Conservation (phyloP, 805 yeast species). For the Metschnikowia baotianmanensis region DNA sequence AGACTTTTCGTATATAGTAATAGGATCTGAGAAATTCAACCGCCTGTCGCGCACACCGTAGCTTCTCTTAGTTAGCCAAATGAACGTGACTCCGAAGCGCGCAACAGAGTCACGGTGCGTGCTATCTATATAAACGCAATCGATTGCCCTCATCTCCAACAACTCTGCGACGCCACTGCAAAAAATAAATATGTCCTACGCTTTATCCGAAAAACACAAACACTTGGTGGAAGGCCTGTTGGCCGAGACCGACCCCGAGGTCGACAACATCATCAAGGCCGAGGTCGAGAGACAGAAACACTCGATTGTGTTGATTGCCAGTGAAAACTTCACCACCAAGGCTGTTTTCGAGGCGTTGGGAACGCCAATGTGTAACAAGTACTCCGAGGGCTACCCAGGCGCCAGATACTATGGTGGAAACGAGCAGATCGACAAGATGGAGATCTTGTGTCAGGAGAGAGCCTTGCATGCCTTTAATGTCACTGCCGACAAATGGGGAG, state of each 20-base stretch:
- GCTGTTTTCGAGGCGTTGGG: slow-evolving; percentile 97
- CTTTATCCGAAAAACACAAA: slow-evolving; percentile 47
- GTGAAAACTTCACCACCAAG: slow-evolving; percentile 95
- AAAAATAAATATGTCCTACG: slow-evolving; percentile 38
- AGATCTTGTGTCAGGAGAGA: slow-evolving; percentile 87
- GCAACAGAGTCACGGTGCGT: slow-evolving; percentile 9
- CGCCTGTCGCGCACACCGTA: slow-evolving; percentile 3
- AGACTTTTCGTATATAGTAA: slow-evolving; percentile 2
- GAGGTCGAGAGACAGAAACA: slow-evolving; percentile 91
- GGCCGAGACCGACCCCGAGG: slow-evolving; percentile 73
- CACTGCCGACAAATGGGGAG: slow-evolving; percentile 89
- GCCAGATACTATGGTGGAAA: slow-evolving; percentile 99
- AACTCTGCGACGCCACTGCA: neutral
- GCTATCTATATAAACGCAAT: slow-evolving; percentile 6
- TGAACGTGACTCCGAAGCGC: slow-evolving; percentile 13
- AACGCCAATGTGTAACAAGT: slow-evolving; percentile 97
- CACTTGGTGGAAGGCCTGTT: slow-evolving; percentile 61
- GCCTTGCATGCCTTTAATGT: slow-evolving; percentile 87
- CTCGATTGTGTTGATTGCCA: slow-evolving; percentile 91
- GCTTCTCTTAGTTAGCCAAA: neutral
- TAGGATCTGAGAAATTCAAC: neutral
- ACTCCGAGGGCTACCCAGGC: slow-evolving; percentile 99
- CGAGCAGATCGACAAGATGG: slow-evolving; percentile 93
- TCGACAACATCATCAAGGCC: slow-evolving; percentile 65
- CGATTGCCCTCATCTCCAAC: neutral